Percentiles rank a stretch among this genome's conserved stretches.
Conservation (phyloP, 306 rosid genomes). For the Nissolia schottii region DNA sequence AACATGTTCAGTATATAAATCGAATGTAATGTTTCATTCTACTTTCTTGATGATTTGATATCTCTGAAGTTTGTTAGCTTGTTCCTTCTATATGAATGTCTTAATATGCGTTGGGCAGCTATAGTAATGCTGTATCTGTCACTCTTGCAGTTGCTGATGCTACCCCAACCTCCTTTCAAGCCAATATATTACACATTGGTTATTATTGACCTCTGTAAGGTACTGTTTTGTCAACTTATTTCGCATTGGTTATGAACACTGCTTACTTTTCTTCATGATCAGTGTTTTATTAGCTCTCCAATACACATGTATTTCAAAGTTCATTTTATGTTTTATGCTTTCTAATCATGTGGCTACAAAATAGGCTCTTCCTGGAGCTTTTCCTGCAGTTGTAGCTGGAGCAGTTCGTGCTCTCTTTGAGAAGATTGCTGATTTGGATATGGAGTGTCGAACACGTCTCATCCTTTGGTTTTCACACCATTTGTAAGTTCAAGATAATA, state of each 20-base stretch:
- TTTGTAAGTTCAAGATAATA: constrained; percentile 57
- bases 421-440: constrained; percentile 87
- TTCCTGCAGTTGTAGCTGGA: constrained; percentile 97
- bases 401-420: constrained; percentile 96
- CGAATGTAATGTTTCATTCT: background rate
- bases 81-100: background rate
- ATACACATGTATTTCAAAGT: background rate
- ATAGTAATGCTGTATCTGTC: background rate
- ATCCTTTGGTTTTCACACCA: constrained; percentile 99
- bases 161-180: constrained; percentile 94
- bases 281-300: background rate
- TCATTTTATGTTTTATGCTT: background rate
- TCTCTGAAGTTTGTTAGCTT: background rate
- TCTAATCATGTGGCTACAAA: constrained; percentile 28
- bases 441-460: constrained; percentile 95
- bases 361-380: constrained; percentile 99
- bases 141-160: constrained; percentile 80
- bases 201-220: constrained; percentile 97
- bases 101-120: background rate
- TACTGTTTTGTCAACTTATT: constrained; percentile 27
- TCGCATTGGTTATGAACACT: too few species aligned
- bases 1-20: background rate
- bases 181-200: constrained; percentile 88
- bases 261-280: constrained; percentile 9
- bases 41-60: background rate